Conservation (phyloP, 805 yeast species). For the Clavispora asparagi region DNA sequence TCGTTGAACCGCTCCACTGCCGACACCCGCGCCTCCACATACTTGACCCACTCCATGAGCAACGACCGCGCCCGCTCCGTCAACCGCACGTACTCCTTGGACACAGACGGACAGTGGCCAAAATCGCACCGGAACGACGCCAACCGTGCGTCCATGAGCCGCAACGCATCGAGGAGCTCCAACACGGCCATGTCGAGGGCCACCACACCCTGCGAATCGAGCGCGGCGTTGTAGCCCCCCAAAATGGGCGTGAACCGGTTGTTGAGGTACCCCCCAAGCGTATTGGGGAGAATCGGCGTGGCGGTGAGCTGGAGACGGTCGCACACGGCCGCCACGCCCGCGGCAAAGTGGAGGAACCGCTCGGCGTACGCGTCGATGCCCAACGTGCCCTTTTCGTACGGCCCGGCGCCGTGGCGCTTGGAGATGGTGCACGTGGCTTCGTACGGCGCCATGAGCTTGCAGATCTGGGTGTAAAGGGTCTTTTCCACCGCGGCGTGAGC, state of each 20-base stretch:
- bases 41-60: slow-evolving; percentile 53
- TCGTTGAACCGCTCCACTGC: slow-evolving; percentile 57
- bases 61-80: slow-evolving; percentile 25
- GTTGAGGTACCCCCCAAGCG: slow-evolving; percentile 10
- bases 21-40: slow-evolving; percentile 48
- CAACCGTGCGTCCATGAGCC: slow-evolving; percentile 18
- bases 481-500: slow-evolving; percentile 13
- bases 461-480: slow-evolving; percentile 5
- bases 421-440: slow-evolving; percentile 43
- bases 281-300: slow-evolving; percentile 10
- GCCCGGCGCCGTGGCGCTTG: slow-evolving; percentile 28
- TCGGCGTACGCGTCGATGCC: slow-evolving; percentile 53
- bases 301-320: slow-evolving; percentile 8
- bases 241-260: slow-evolving; percentile 8
- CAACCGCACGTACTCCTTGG: slow-evolving; percentile 14
- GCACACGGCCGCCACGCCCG: slow-evolving; percentile 12
- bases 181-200: slow-evolving; percentile 26
- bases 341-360: slow-evolving; percentile 44
- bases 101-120: slow-evolving; percentile 7
- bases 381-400: slow-evolving; percentile 57
- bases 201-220: slow-evolving; percentile 6
- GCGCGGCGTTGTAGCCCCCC: slow-evolving; percentile 4
- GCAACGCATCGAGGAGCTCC: slow-evolving; percentile 43
- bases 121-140: slow-evolving; percentile 8
- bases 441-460: slow-evolving; percentile 19